Conservation (phyloP, 1,284 basidiomycete species). For the Austroboletus novae-zelandiae region DNA sequence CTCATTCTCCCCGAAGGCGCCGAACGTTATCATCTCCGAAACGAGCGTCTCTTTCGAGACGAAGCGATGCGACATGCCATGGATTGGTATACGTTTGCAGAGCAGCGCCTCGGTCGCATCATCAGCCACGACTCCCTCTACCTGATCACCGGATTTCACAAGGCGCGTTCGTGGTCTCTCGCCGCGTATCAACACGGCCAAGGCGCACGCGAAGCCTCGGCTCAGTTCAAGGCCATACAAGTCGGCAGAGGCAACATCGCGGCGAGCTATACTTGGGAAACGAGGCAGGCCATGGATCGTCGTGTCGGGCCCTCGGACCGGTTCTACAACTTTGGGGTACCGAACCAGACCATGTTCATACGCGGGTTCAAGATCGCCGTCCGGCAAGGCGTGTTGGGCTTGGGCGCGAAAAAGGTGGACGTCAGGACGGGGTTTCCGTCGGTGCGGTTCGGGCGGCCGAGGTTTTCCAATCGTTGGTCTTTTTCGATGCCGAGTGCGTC, state of each 20-base stretch:
- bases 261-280: not conserved
- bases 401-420: no score
- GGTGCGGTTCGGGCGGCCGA: no score
- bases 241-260: conserved; percentile 1
- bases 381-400: not conserved
- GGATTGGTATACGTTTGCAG: conserved; percentile 21
- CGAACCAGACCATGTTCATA: conserved; percentile 25
- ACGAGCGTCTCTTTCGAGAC: not conserved
- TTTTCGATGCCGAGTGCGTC: no score
- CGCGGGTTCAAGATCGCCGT: conserved; percentile 29
- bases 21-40: not conserved
- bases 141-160: conserved; percentile 27
- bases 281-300: not conserved
- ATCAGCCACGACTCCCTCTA: conserved; percentile 25
- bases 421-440: no score
- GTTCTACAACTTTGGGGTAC: not conserved
- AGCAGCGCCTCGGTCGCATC: conserved; percentile 9
- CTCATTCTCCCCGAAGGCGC: conserved; percentile 18
- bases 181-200: not conserved
- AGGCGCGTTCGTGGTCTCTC: conserved; percentile 21
- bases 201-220: conserved; percentile 8
- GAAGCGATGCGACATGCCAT: conserved; percentile 9
- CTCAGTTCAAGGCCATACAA: conserved; percentile 18
- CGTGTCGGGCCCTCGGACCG: conserved; percentile 6
- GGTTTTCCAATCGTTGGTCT: no score